Evolutionary conservation across 1,139 yeast genomes (phyloP).

Genomic region (Hansenula sp.): DNA sequence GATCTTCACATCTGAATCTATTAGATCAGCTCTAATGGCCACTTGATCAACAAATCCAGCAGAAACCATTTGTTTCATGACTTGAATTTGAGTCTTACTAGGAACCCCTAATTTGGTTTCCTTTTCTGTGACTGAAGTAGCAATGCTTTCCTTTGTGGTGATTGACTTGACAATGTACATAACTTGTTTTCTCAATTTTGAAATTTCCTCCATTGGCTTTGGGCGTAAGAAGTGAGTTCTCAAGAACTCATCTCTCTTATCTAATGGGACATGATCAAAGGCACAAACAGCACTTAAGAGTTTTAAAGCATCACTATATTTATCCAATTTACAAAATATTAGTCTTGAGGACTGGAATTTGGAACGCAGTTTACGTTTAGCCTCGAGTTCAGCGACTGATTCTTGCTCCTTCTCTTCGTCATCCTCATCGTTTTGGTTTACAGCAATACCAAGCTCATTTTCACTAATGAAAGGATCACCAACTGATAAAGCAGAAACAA

Average conservation of each 20-base stretch:
- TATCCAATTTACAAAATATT: slow-evolving; percentile 64
- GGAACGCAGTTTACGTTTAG: slow-evolving; percentile 40
- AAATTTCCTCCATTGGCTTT: slow-evolving; percentile 80
- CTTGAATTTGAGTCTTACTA: slow-evolving; percentile 59
- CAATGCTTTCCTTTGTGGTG: slow-evolving; percentile 55
- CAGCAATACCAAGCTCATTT: slow-evolving; percentile 58
- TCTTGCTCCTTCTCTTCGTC: slow-evolving; percentile 29
- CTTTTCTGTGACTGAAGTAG: slow-evolving; percentile 42
- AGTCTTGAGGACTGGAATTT: slow-evolving; percentile 55
- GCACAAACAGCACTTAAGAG: slow-evolving; percentile 87
- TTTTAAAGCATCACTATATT: slow-evolving; percentile 69
- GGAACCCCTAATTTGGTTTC: slow-evolving; percentile 69
- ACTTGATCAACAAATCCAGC: slow-evolving; percentile 93
- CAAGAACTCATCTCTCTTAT: slow-evolving; percentile 45
- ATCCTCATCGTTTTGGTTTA: slow-evolving; percentile 22
- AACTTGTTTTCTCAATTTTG: slow-evolving; percentile 76
- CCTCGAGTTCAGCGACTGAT: slow-evolving; percentile 33
- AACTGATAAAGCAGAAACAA: slow-evolving; percentile 90
- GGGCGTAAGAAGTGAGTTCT: slow-evolving; percentile 56
- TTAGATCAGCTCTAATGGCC: slow-evolving; percentile 76
- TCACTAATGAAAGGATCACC: slow-evolving; percentile 87
- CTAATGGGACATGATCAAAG: slow-evolving; percentile 64
- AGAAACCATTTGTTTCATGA: slow-evolving; percentile 86
- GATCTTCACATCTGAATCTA: slow-evolving; percentile 59
- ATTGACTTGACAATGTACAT: slow-evolving; percentile 67